Evolutionary conservation across 257 asterid species (phyloP), one percentile per base, ranked within the genome.

Genomic region (Orobanche coerulescens): DNA sequence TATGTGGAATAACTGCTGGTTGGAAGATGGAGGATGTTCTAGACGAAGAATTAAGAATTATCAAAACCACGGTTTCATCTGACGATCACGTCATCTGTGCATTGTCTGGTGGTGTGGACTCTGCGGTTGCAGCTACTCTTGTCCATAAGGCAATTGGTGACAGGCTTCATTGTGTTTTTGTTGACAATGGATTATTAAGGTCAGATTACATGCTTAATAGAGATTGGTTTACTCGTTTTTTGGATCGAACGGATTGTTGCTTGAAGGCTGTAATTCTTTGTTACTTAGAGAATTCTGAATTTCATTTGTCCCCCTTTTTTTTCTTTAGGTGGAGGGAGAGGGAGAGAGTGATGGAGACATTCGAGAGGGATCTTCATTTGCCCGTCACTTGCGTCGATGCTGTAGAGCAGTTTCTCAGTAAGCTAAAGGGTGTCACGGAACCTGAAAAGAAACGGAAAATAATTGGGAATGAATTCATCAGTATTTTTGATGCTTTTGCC

Each of bases 61-160:
- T 93, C 49, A 78, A 69, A 54, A 81, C 37, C 40, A 83, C 75
- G 26, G 99, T 93, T 6, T 88, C 84, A 25, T 64, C 82, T 50
- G 92, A 81, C 30, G 97, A 89, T 33, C 97, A 80, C 50, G 99
- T 93, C 25, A 93, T 93, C 22, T 93, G 99, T 83, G 99, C 96
- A 2, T 71, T 89, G 55, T 93, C 99, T 46, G 99, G 99, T 36
- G 99, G 97, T 14, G 99, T 93, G 4, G 99, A 93, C 78, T 89
- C 99, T 22, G 80, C 97, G 3, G 99, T 93, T 47, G 97, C 99
- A 13, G 99, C 95, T 47, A 89, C 94, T 23, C 89, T 93, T 66
- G 99, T 93, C 63, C 95, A 93, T 64, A 80, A 79, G 67, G 99
- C 99, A 25, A 89, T 89, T 65, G 97, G 99, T 33, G 94, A 89